A percentile compares a stretch with the other conserved stretches of the same genome.
Evolutionary conservation across 345 rosid species (phyloP).

Genomic region (Corchorus capsularis): DNA sequence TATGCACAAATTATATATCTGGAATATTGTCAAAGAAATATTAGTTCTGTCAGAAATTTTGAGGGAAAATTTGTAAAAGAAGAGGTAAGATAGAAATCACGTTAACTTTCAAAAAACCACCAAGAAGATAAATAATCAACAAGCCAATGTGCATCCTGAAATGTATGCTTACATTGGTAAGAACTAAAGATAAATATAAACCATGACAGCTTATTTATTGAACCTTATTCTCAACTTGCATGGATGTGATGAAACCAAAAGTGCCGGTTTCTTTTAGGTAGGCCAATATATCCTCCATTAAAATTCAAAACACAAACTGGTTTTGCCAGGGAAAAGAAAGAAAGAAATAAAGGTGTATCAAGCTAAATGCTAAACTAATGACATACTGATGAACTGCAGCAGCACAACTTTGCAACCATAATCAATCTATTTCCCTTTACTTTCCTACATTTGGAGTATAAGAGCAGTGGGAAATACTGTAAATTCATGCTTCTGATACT

Average conservation of each 20-base stretch:
- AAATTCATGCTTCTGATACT: neutral
- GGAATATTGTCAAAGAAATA: constrained; percentile 3
- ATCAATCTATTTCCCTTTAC: neutral
- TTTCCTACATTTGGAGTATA: neutral
- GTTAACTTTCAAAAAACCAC: neutral
- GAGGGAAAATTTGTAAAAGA: neutral
- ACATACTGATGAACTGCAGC: neutral
- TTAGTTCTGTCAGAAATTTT: neutral
- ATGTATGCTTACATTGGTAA: neutral
- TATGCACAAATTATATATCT: constrained; percentile 86
- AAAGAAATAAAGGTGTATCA: neutral
- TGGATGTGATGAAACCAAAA: neutral
- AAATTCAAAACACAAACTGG: neutral
- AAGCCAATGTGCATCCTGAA: neutral
- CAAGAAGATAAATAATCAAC: neutral
- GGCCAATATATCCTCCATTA: neutral
- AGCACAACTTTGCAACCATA: neutral
- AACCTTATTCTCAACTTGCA: neutral
- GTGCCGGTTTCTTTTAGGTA: neutral
- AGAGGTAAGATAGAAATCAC: neutral
- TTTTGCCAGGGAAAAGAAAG: neutral
- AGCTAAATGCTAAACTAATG: neutral
- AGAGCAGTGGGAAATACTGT: neutral
- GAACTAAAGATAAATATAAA: neutral
- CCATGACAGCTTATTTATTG: neutral